These are phyloP conservation scores for Aspergillus floridensis DNA, from an alignment of 2,329 filamentous ascomycete genomes.

Conservation along the genomic window DNA sequence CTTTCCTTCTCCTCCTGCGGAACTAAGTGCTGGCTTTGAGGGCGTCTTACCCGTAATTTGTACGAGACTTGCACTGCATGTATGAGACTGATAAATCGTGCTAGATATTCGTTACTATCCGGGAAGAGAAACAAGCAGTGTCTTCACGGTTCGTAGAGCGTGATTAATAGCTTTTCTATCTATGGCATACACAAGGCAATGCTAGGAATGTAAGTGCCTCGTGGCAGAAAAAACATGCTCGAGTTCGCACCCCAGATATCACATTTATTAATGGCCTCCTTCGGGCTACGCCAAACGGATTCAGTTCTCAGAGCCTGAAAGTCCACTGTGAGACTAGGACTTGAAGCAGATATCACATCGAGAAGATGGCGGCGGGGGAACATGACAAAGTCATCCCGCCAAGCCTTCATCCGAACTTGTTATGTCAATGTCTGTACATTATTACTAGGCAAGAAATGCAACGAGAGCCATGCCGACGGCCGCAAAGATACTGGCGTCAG, in stretches of 20 bases:
- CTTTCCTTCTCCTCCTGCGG: neutral
- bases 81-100: slow-evolving; percentile 11
- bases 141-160: slow-evolving; percentile 21
- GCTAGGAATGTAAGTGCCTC: neutral
- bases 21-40: too few relatives aligned
- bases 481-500: slow-evolving; percentile 29
- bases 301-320: neutral
- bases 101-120: slow-evolving; percentile 36
- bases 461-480: slow-evolving; percentile 30
- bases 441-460: slow-evolving; percentile 27
- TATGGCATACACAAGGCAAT: neutral
- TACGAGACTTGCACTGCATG: slow-evolving; percentile 26
- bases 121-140: slow-evolving; percentile 37
- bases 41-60: neutral
- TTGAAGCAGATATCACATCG: neutral
- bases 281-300: neutral
- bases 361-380: neutral
- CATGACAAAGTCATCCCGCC: neutral
- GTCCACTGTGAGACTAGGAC: neutral
- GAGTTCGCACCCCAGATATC: neutral
- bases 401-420: neutral
- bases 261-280: neutral
- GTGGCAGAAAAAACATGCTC: neutral
- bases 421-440: neutral
- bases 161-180: slow-evolving; percentile 10